These are phyloP conservation scores for Rhodotorula babjevae DNA, from an alignment of 768 basidiomycete species.

Conservation along the genomic window DNA sequence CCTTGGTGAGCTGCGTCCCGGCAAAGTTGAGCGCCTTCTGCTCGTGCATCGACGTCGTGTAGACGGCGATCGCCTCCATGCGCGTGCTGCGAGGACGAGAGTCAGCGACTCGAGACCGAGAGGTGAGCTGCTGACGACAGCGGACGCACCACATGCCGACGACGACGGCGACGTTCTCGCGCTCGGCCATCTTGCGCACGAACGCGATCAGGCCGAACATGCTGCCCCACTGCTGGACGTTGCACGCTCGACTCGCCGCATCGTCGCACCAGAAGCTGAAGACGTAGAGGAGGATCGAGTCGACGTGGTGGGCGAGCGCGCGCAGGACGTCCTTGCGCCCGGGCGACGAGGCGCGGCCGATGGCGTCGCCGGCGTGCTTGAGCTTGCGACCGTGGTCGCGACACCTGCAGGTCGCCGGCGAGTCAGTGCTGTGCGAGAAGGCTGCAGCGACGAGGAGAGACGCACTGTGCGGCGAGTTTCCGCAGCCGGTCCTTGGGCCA, in stretches of 20 bases:
- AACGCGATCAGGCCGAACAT: conserved; percentile 41
- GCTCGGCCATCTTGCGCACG: conserved; percentile 36
- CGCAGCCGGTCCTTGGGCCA: conserved; percentile 32
- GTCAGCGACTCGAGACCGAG: neutral
- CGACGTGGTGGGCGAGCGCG: conserved; percentile 71
- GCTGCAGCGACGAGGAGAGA: conserved; percentile 47
- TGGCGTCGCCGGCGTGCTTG: conserved; percentile 77
- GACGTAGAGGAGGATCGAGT: conserved; percentile 75
- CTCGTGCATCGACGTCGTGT: conserved; percentile 33
- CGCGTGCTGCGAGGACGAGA: neutral
- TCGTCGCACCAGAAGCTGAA: conserved; percentile 72
- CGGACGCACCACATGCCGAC: conserved; percentile 25
- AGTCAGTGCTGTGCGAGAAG: conserved; percentile 52
- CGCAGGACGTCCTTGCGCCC: conserved; percentile 62
- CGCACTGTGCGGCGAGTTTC: conserved; percentile 42
- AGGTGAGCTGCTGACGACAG: no score
- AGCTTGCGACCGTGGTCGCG: conserved; percentile 65
- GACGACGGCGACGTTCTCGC: conserved; percentile 13
- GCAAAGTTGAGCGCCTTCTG: conserved; percentile 30
- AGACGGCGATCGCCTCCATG: conserved; percentile 31
- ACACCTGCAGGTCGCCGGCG: conserved; percentile 52
- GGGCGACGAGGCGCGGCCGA: conserved; percentile 49
- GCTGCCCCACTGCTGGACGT: conserved; percentile 36
- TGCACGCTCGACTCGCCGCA: conserved; percentile 46
- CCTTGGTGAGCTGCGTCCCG: conserved; percentile 12